These are phyloP conservation scores for Candida piceae DNA, from an alignment of 805 yeast species.

Conservation along the genomic window DNA sequence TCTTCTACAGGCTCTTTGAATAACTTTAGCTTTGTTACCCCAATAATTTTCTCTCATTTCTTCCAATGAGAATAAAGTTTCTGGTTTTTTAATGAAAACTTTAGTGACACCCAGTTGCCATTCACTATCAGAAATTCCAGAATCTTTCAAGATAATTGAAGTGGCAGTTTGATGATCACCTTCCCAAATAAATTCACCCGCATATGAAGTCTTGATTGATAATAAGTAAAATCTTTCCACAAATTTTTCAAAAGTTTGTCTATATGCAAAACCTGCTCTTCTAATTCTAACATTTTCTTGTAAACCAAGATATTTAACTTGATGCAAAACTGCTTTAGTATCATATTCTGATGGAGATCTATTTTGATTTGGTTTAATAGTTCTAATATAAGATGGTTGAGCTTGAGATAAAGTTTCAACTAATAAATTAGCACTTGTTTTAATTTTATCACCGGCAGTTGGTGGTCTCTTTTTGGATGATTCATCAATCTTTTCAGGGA, in stretches of 20 bases:
- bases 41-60: conserved; percentile 95
- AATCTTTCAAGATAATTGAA: conserved; percentile 42
- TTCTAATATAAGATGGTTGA: conserved; percentile 94
- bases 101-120: conserved; percentile 90
- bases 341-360: conserved; percentile 89
- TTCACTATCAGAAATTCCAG: conserved; percentile 71
- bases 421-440: conserved; percentile 81
- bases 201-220: conserved; percentile 88
- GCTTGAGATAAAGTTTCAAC: conserved; percentile 86
- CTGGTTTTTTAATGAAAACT: conserved; percentile 95
- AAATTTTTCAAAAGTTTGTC: conserved; percentile 94
- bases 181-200: conserved; percentile 61
- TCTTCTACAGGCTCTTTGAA: conserved; percentile 95
- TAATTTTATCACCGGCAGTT: conserved; percentile 94
- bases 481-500: conserved; percentile 62
- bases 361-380: conserved; percentile 94
- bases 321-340: conserved; percentile 85
- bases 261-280: conserved; percentile 97
- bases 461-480: conserved; percentile 80
- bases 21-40: conserved; percentile 97
- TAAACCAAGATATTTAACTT: conserved; percentile 90
- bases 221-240: conserved; percentile 89
- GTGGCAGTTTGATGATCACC: conserved; percentile 53
- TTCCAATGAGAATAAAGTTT: conserved; percentile 90
- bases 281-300: conserved; percentile 96